phyloP scores from a whole-genome alignment of 495 filamentous ascomycete species.

The Patellaria atrata region DNA sequence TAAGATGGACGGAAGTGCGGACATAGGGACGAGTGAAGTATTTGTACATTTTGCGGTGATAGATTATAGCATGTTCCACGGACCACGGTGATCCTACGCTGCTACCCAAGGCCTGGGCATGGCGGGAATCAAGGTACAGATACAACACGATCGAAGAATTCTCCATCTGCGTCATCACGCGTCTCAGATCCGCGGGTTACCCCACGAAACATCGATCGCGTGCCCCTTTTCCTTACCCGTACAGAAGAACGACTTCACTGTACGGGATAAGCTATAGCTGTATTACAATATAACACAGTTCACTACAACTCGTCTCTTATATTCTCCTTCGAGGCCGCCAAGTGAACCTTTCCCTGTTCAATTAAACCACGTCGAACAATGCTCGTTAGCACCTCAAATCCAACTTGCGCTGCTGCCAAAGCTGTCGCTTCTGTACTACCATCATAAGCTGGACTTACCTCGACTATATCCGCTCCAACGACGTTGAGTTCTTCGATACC shows the following conservation, averaged over 20 bases:
- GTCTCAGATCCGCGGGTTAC: too few species aligned
- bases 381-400: slow-evolving; percentile 29
- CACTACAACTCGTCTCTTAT: slow-evolving; percentile 24
- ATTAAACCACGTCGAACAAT: slow-evolving; percentile 29
- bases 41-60: too few species aligned
- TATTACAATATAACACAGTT: not conserved
- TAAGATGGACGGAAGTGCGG: too few species aligned
- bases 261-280: not conserved
- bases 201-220: too few species aligned
- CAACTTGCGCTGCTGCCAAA: slow-evolving; percentile 36
- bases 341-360: slow-evolving; percentile 17
- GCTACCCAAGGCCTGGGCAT: too few species aligned
- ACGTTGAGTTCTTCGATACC: slow-evolving; percentile 34
- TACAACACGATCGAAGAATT: too few species aligned
- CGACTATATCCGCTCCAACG: slow-evolving; percentile 39
- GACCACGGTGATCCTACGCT: too few species aligned
- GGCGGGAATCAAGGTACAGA: too few species aligned
- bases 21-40: too few species aligned
- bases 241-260: not conserved
- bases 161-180: too few species aligned
- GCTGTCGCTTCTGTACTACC: slow-evolving; percentile 33
- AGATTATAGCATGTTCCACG: too few species aligned
- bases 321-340: slow-evolving; percentile 4
- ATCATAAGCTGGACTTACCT: slow-evolving; percentile 41
- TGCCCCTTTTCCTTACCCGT: too few species aligned